Percentiles rank a stretch among this genome's conserved stretches.
Evolutionary conservation across 1,284 basidiomycete genomes (phyloP).

Genomic region (Ganoderma sinense): DNA sequence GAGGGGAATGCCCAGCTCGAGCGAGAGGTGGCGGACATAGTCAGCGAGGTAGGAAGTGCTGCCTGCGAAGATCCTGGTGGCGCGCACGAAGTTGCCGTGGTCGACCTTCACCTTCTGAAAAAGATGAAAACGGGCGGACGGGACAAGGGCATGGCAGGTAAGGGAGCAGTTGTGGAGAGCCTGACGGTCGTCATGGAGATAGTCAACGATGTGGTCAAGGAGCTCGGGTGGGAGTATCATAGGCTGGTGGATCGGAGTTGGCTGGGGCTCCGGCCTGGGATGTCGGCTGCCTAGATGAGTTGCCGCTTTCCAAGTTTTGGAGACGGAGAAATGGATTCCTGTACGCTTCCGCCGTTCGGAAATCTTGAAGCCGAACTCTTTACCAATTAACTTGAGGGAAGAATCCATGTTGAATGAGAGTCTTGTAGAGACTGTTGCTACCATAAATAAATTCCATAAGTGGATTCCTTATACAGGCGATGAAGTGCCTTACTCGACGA

Average conservation of each 20-base stretch:
- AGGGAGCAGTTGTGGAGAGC: slow-evolving; percentile 34
- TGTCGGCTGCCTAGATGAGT: neutral
- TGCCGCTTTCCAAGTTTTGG: slow-evolving; percentile 1
- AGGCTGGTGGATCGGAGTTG: neutral
- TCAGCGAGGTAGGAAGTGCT: slow-evolving; percentile 12
- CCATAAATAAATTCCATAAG: neutral
- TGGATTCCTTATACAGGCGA: neutral
- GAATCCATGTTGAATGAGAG: neutral
- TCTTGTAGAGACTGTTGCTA: neutral
- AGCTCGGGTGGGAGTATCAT: slow-evolving; percentile 33
- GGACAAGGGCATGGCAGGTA: slow-evolving; percentile 16
- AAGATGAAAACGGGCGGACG: slow-evolving; percentile 21
- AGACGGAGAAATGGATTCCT: neutral
- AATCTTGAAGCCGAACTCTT: slow-evolving; percentile 3
- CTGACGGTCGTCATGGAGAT: slow-evolving; percentile 32
- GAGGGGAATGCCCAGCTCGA: slow-evolving; percentile 13
- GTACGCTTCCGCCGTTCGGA: neutral
- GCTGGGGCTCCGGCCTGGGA: neutral
- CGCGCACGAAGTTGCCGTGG: slow-evolving; percentile 13
- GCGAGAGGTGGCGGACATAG: slow-evolving; percentile 23
- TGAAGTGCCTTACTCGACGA: neutral
- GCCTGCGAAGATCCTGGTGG: slow-evolving; percentile 12
- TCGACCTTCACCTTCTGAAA: slow-evolving; percentile 21
- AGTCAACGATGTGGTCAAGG: slow-evolving; percentile 37
- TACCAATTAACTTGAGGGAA: neutral